Evolutionary conservation across 768 basidiomycete genomes (phyloP).

Genomic region (Strobilomyces dryophilus): DNA sequence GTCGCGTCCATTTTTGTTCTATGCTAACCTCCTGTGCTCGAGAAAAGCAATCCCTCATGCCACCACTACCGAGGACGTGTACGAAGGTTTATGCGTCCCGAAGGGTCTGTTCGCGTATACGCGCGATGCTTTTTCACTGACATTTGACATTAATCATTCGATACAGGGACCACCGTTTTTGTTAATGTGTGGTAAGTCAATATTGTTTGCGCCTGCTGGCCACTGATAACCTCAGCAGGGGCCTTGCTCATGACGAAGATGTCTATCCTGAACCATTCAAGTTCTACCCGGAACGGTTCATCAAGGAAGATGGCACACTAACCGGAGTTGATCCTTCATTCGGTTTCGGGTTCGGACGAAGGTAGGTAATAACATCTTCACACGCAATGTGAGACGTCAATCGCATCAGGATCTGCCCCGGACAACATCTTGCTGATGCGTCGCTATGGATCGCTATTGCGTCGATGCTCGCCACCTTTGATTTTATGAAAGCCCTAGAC

Average conservation of each 20-base stretch:
- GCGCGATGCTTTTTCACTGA: neutral
- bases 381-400: neutral
- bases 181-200: constrained; percentile 22
- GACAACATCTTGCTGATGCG: constrained; percentile 17
- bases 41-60: constrained; percentile 22
- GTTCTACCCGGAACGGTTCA: constrained; percentile 41
- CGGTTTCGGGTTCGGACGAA: constrained; percentile 24
- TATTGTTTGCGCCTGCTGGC: neutral
- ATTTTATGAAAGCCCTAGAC: constrained; percentile 19
- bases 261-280: constrained; percentile 37
- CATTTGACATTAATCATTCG: neutral
- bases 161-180: constrained; percentile 16
- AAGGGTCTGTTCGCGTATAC: constrained; percentile 14
- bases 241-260: constrained; percentile 34
- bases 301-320: constrained; percentile 16
- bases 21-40: neutral
- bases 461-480: constrained; percentile 22
- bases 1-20: neutral
- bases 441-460: constrained; percentile 26
- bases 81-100: constrained; percentile 23
- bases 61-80: constrained; percentile 18
- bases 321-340: constrained; percentile 2
- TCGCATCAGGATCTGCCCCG: constrained; percentile 20
- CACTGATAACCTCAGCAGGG: constrained; percentile 26
- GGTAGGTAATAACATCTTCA: too few species aligned